A percentile compares a stretch with the other conserved stretches of the same genome.
phyloP scores from a whole-genome alignment of 2,329 filamentous ascomycete genomes.

The Neocucurbitaria cava region DNA sequence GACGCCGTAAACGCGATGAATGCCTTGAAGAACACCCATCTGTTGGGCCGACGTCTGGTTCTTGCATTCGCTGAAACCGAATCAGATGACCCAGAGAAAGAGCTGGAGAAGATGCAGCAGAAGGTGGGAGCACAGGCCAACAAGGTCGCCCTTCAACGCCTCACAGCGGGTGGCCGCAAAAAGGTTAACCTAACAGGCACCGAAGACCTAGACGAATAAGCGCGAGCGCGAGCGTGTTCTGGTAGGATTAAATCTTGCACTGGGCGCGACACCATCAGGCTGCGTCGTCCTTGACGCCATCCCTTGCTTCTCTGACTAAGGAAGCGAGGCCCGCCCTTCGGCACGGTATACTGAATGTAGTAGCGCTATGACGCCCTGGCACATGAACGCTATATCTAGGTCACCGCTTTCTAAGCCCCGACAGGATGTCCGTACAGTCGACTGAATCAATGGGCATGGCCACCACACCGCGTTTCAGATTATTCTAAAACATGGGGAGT shows the following conservation, averaged over 20 bases:
- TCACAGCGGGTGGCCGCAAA: conserved; percentile 81
- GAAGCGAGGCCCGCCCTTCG: conserved; percentile 40
- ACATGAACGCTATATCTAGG: conserved; percentile 41
- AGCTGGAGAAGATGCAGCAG: conserved; percentile 96
- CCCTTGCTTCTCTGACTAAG: conserved; percentile 46
- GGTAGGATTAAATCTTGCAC: conserved; percentile 33
- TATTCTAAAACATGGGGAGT: conserved; percentile 31
- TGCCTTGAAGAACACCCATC: conserved; percentile 88
- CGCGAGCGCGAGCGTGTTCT: conserved; percentile 41
- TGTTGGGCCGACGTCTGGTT: conserved; percentile 87
- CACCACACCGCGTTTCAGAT: conserved; percentile 42
- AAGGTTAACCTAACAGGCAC: conserved; percentile 83
- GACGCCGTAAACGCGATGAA: conserved; percentile 93
- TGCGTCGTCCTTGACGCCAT: conserved; percentile 31
- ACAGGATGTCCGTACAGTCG: conserved; percentile 36
- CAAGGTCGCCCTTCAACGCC: conserved; percentile 87
- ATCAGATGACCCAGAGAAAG: conserved; percentile 88
- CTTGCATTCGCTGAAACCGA: conserved; percentile 92
- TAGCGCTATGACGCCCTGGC: conserved; percentile 38
- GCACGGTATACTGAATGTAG: conserved; percentile 39
- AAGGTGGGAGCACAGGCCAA: conserved; percentile 91
- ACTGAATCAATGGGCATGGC: conserved; percentile 45
- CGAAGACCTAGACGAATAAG: conserved; percentile 61
- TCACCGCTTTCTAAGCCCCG: conserved; percentile 31
- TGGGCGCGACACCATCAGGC: conserved; percentile 38